Evolutionary conservation across 352 stramenopile genomes (phyloP), one percentile per base, ranked within the genome.

Genomic region (Pseudoperonospora humuli): DNA sequence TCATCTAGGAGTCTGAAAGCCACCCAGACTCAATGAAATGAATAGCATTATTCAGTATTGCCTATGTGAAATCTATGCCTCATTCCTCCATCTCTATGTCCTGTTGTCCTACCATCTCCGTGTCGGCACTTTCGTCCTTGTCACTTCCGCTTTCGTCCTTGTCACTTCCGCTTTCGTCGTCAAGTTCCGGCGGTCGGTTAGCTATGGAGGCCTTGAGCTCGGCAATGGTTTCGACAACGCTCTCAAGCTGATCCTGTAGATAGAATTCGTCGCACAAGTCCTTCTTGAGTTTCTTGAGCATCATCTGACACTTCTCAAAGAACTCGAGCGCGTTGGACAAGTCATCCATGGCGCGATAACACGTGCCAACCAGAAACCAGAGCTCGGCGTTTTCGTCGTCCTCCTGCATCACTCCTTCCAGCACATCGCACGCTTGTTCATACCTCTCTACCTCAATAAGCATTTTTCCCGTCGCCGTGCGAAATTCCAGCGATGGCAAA

Each of bases 381-480:
- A 95, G 59, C 64, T 95, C 83, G 11, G 81, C 83, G 49, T 93
- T 92, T 38, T 93, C 79, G 50, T 95, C 83, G 45, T 95, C 83
- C 38, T 95, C 83, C 50, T 93, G 75, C 75, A 95, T 86, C 38
- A 93, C 81, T 26, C 70, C 73, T 48, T 95, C 83, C 27, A 95
- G 61, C 40, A 95, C 67, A 46, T 91, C 74, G 33, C 68, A 74
- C 7, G 83, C 81, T 46, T 87, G 61, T 46, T 90, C 83, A 40
- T 85, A 87, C 47, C 76, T 68, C 45, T 92, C 80, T 26, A 92
- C 75, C 40, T 95, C 83, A 47, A 95, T 88, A 17, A 95, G 63
- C 45, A 91, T 62, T 54, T 92, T 92, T 39, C 78, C 78, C 49
- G 65, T 90, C 28, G 75, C 67, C 5, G 84, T 75, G 26, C 83